Evolutionary conservation across 352 stramenopile species (phyloP).

Genomic region (Globisporangium viniferum): DNA sequence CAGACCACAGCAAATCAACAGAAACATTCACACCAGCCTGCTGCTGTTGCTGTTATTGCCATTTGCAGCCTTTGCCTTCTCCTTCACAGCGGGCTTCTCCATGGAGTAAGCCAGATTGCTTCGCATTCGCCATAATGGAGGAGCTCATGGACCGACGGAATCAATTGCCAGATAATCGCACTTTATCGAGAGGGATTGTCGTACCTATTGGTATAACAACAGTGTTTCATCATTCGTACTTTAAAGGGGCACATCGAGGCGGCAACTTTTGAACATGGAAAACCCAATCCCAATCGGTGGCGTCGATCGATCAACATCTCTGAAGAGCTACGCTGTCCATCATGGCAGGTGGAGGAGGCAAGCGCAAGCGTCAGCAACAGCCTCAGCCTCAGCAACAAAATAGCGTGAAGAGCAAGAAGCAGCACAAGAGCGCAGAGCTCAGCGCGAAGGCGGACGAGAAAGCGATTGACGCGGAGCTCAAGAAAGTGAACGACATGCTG

Average conservation of each 20-base stretch:
- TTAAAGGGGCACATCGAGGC: not conserved
- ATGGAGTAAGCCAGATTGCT: not conserved
- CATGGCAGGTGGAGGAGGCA: conserved; percentile 5
- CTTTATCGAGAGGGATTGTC: not conserved
- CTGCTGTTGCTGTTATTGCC: not conserved
- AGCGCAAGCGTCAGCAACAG: conserved; percentile 18
- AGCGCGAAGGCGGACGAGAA: conserved; percentile 8
- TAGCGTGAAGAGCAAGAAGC: conserved; percentile 12
- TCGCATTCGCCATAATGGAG: not conserved
- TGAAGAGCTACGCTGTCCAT: not conserved
- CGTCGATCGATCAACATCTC: not conserved
- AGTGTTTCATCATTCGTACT: not conserved
- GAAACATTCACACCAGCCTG: not conserved
- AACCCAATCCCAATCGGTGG: conserved; percentile 9
- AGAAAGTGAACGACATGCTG: conserved; percentile 52
- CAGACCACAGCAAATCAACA: not conserved
- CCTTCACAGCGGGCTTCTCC: not conserved
- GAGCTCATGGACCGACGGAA: not conserved
- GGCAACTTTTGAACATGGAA: not conserved
- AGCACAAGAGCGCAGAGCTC: not conserved
- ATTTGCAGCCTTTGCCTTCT: not conserved
- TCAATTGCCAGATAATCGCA: not conserved
- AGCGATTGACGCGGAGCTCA: conserved; percentile 31
- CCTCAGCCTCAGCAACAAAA: not conserved
- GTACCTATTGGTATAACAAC: not conserved